A percentile compares a stretch with the other conserved stretches of the same genome.
phyloP scores from a whole-genome alignment of 2,329 filamentous ascomycete genomes.

The Aspergillus brunneoviolaceus region DNA sequence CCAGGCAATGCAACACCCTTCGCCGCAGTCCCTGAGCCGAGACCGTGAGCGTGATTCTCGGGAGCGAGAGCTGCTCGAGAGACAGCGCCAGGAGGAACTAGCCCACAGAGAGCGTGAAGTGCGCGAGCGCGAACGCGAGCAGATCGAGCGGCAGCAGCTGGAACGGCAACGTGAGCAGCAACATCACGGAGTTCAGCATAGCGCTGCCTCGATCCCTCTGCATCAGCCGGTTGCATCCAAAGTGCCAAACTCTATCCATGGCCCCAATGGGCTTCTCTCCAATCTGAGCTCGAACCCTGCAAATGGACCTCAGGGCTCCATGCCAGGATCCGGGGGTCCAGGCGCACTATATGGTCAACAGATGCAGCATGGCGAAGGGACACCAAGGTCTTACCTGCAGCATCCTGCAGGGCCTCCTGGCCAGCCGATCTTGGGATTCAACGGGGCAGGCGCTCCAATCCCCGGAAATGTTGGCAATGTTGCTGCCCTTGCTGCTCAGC shows the following conservation, averaged over 20 bases:
- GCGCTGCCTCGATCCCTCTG: conserved; percentile 81
- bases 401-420: conserved; percentile 57
- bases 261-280: conserved; percentile 81
- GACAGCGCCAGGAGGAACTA: conserved; percentile 57
- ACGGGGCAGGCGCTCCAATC: conserved; percentile 45
- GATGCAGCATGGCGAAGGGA: conserved; percentile 58
- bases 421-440: conserved; percentile 53
- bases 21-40: conserved; percentile 43
- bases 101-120: conserved; percentile 57
- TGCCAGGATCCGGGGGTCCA: conserved; percentile 60
- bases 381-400: conserved; percentile 60
- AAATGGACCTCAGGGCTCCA: conserved; percentile 53
- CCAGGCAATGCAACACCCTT: conserved; percentile 45
- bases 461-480: conserved; percentile 53
- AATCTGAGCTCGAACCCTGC: conserved; percentile 65
- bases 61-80: conserved; percentile 53
- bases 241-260: conserved; percentile 79
- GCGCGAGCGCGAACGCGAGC: conserved; percentile 50
- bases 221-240: conserved; percentile 91
- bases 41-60: conserved; percentile 53
- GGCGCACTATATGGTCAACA: conserved; percentile 69
- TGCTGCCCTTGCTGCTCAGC: conserved; percentile 53
- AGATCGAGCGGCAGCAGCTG: conserved; percentile 53
- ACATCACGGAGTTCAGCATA: conserved; percentile 77
- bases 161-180: conserved; percentile 60